Percentiles rank a stretch among this genome's conserved stretches.
Conservation (phyloP, 2,329 filamentous ascomycete species). For the Colletotrichum lupini region DNA sequence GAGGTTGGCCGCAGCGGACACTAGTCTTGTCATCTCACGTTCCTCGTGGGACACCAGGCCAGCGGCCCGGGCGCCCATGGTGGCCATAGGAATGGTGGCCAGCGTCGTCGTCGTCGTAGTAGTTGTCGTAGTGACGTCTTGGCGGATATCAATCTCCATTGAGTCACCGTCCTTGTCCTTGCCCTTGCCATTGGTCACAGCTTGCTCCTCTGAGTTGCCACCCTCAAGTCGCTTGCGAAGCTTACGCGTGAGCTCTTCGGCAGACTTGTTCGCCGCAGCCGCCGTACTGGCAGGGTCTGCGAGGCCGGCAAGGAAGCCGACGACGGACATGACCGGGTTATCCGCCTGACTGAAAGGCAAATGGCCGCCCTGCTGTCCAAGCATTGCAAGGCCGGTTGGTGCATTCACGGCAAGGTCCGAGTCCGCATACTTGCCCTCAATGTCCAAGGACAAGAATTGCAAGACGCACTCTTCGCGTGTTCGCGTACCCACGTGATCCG, state of each 20-base stretch:
- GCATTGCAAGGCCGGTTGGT: constrained; percentile 69
- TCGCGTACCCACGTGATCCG: constrained; percentile 90
- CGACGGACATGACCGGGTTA: constrained; percentile 96
- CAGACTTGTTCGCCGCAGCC: constrained; percentile 87
- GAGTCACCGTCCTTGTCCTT: constrained; percentile 67
- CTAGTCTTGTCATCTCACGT: constrained; percentile 93
- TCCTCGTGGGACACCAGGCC: constrained; percentile 96
- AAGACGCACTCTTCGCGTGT: constrained; percentile 96
- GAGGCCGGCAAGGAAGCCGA: constrained; percentile 91
- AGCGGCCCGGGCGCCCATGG: constrained; percentile 85
- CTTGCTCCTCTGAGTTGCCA: constrained; percentile 46
- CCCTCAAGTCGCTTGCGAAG: constrained; percentile 82
- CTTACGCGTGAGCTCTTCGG: constrained; percentile 84
- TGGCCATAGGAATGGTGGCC: constrained; percentile 84
- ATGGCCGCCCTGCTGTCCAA: constrained; percentile 76
- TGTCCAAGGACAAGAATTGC: constrained; percentile 95
- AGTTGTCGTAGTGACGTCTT: constrained; percentile 58
- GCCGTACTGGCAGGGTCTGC: constrained; percentile 92
- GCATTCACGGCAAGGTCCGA: constrained; percentile 68
- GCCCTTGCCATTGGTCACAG: constrained; percentile 65
- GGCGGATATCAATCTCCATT: constrained; percentile 72
- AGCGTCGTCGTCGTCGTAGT: constrained; percentile 64
- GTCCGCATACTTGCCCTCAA: constrained; percentile 96
- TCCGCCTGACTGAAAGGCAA: constrained; percentile 92
- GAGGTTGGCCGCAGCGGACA: constrained; percentile 91